Evolutionary conservation across 306 rosid species (phyloP), one percentile per base, ranked within the genome.

Genomic region (Herpetospermum pedunculosum): DNA sequence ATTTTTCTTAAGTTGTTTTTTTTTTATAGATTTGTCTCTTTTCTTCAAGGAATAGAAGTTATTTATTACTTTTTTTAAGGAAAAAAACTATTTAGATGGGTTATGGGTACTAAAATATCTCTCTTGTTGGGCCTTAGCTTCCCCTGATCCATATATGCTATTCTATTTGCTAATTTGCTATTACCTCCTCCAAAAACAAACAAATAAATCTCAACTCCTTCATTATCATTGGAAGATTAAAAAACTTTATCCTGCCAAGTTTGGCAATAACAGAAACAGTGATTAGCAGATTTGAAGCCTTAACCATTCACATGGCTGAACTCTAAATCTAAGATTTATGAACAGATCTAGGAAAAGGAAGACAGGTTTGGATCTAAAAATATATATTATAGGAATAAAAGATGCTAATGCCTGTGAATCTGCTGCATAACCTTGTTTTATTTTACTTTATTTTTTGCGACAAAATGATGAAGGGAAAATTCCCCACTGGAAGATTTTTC

Each of bases 51-150:
- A 18, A 49, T n/a, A 4, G 0, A 16, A 47, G 3, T 47, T 16
- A 49, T 4, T 49, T 49, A 1, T 49, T 0, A 1, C 6, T 49
- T 49, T 48, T 16, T 48, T 48, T 18, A 0, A 12, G n/a, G n/a
- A n/a, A n/a, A n/a, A n/a, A n/a, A n/a, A n/a, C n/a, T n/a, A n/a
- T n/a, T n/a, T n/a, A n/a, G n/a, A n/a, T n/a, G n/a, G n/a, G n/a
- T n/a, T n/a, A n/a, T n/a, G n/a, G n/a, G 35, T 26, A 57, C 64
- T 25, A 57, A 26, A 57, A 57, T 26, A 57, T 57, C 25, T 60
- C 70, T 62, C 47, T 60, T 16, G 3, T 62, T 62, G 70, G 70
- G 70, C 26, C 70, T 62, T 63, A 63, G 47, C 35, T 63, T 41
- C 35, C 16, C 32, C 2, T 21, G 6, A 63, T 62, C 69, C 41